Evolutionary conservation across 768 basidiomycete genomes (phyloP), one percentile per base, ranked within the genome.

Genomic region (Psilocybe cyanescens): DNA sequence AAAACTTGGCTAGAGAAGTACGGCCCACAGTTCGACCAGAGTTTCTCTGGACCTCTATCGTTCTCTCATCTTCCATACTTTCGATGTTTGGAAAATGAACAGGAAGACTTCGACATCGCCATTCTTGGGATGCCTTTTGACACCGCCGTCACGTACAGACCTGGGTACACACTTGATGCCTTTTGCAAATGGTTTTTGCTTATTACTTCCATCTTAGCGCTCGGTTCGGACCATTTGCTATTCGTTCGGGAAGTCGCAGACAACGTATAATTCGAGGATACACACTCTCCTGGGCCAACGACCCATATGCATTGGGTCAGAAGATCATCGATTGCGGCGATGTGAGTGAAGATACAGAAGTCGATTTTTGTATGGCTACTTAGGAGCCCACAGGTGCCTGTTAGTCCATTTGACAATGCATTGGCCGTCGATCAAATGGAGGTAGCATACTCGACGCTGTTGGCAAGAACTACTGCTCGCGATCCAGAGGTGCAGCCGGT

Each of bases 371-470:
- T 19, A 44, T 49, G 46, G 55, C 33, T 16, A 55, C 41, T 44
- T 46, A 29, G 37, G 53, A 49, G 49, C 37, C 19, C 31, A 57
- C 56, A 92, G 90, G 83, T 94, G 11, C 94, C 95, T 4, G 74
- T 91, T 44, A 86, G 74, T 52, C 90, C 92, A 0, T 94, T 90
- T 70, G 94, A 97, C 72, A 92, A 94, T 71, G 84, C 85, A 0
- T 79, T 93, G 11, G 94, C 94, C 2, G 73, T 96, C 29, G 90
- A 93, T 65, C 93, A 95, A 72, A 91, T 97, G 76, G 87, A 94
- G 71, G 86, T 91, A 7, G 94, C 92, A 1, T 96, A 95, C 71
- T 81, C 85, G 4, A 90, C 90, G 0, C 77, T 96, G 17, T 77
- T 96, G 5, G 76, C 79, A n/a, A 82, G 91, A 39, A 75, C 83